Evolutionary conservation across 176 grass and related monocot genomes (phyloP).

Genomic region (Guadua angustifolia): DNA sequence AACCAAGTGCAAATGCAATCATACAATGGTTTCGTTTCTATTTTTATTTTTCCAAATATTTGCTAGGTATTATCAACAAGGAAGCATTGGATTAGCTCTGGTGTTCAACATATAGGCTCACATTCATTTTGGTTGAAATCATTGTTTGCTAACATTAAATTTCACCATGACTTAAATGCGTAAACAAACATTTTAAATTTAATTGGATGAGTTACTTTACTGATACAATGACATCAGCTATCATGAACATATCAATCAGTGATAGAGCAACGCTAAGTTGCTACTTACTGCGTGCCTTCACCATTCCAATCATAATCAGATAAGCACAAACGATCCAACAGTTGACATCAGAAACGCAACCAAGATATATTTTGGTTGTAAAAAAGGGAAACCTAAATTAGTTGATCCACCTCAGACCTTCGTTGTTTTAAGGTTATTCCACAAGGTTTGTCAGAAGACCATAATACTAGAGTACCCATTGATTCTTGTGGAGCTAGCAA

Average conservation of each 20-base stretch:
- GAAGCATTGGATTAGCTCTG: neutral
- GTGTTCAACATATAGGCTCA: neutral
- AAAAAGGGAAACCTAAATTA: neutral
- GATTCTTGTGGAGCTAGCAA: neutral
- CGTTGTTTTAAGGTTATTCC: neutral
- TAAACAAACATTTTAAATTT: neutral
- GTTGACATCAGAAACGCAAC: neutral
- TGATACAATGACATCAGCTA: neutral
- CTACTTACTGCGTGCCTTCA: neutral
- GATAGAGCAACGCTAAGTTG: neutral
- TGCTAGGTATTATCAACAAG: neutral
- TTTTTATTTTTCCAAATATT: neutral
- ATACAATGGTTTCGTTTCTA: neutral
- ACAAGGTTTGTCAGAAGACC: neutral
- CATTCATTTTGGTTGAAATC: neutral
- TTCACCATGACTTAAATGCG: neutral
- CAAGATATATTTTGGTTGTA: neutral
- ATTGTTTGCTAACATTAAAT: neutral
- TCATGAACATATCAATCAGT: neutral
- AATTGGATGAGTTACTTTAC: neutral
- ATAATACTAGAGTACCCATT: neutral
- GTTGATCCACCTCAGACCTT: neutral
- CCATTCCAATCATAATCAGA: neutral
- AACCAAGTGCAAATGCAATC: neutral
- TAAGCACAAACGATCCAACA: neutral